These are phyloP conservation scores for Yarrowia phangngaensis DNA, from an alignment of 805 yeast genomes.

Conservation along the genomic window DNA sequence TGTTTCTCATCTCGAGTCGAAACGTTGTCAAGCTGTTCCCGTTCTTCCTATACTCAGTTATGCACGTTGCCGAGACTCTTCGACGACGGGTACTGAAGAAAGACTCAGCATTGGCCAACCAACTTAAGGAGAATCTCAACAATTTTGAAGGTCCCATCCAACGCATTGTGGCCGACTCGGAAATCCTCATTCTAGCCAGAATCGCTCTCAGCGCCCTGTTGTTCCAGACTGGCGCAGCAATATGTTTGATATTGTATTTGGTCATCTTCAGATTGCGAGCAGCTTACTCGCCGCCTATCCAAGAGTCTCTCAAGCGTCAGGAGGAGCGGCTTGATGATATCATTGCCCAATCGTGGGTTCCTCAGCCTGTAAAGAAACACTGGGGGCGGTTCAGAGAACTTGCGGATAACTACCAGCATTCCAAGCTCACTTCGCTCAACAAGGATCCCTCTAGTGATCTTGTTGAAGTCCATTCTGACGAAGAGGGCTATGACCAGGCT, in stretches of 20 bases:
- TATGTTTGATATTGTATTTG: constrained; percentile 46
- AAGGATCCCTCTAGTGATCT: constrained; percentile 24
- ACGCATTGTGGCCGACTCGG: constrained; percentile 52
- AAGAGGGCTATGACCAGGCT: constrained; percentile 19
- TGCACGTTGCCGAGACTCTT: constrained; percentile 24
- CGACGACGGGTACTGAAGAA: constrained; percentile 13
- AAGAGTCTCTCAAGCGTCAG: constrained; percentile 57
- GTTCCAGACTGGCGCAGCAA: constrained; percentile 61
- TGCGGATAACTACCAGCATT: constrained; percentile 31
- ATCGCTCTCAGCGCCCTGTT: constrained; percentile 48
- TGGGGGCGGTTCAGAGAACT: constrained; percentile 48
- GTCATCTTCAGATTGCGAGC: constrained; percentile 68
- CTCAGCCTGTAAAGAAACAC: constrained; percentile 46
- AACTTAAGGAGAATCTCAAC: constrained; percentile 44
- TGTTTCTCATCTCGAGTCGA: constrained; percentile 12
- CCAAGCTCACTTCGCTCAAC: constrained; percentile 24
- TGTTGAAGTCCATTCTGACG: constrained; percentile 9
- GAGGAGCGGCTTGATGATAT: constrained; percentile 57
- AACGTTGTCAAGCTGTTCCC: constrained; percentile 19
- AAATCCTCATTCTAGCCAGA: constrained; percentile 46
- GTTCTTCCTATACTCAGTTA: constrained; percentile 18
- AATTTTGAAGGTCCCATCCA: constrained; percentile 52
- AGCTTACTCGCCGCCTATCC: constrained; percentile 65
- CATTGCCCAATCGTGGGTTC: constrained; percentile 48
- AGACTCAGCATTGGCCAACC: constrained; percentile 30